Conservation (phyloP, 306 rosid genomes). For the Cicer cuneatum region DNA sequence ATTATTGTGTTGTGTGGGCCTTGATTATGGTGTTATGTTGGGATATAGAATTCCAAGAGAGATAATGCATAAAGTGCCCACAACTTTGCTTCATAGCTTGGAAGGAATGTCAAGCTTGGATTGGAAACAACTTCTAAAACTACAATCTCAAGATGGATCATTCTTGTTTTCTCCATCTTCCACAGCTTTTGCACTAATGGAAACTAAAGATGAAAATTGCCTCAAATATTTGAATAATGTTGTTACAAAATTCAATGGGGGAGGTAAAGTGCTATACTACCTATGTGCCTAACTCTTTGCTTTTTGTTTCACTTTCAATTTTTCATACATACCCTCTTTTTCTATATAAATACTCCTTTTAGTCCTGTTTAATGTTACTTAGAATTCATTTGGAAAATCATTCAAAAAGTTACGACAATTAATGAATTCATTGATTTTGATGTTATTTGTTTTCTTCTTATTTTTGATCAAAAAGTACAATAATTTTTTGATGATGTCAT, state of each 20-base stretch:
- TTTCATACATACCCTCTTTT: not conserved
- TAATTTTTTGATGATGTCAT: not conserved
- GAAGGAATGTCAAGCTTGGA: conserved; percentile 86
- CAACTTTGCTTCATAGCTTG: conserved; percentile 91
- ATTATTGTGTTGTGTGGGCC: conserved; percentile 49
- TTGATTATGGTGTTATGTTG: conserved; percentile 6
- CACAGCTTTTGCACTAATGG: conserved; percentile 88
- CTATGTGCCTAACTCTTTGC: not conserved
- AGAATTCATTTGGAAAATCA: no score
- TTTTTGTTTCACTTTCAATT: not conserved
- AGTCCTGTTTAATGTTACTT: no score
- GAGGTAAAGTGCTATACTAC: conserved; percentile 58
- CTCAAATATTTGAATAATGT: conserved; percentile 63
- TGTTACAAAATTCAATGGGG: conserved; percentile 75
- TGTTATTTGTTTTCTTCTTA: no score
- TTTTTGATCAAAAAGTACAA: no score
- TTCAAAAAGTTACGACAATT: no score
- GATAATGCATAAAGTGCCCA: conserved; percentile 84
- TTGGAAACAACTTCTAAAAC: conserved; percentile 84
- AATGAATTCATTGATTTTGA: no score
- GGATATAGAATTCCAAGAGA: conserved; percentile 88
- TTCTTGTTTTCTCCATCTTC: conserved; percentile 93
- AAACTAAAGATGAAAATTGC: conserved; percentile 72
- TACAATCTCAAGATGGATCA: conserved; percentile 88
- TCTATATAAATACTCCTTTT: not conserved